Evolutionary conservation across 202 grass and related monocot species (phyloP), one percentile per base, ranked within the genome.

Genomic region (Eragrostis tef): DNA sequence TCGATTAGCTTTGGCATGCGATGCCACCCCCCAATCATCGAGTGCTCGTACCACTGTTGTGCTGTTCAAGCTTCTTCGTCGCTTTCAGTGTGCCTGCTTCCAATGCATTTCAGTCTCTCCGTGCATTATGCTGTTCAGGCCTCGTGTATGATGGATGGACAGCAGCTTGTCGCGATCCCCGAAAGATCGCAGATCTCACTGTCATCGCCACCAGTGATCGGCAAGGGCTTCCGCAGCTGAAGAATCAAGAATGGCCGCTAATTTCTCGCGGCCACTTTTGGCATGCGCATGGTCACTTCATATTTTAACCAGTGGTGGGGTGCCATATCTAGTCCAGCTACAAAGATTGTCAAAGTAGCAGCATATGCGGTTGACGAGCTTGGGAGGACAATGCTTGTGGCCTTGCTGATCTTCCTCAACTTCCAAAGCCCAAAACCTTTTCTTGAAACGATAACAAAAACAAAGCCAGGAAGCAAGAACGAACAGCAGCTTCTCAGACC

Each of bases 181-280:
- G 21, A 59, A 76, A 58, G 22, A 75, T 83, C 39, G 48, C 36
- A 34, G 56, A 56, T 54, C 20, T 83, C 47, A 59, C 59, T 29
- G 71, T 67, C 61, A 4, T 67, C 61, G 2, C 20, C 12, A 71
- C 79, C 52, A 49, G 57, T 64, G 44, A 48, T 10, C 21, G 6
- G 20, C 19, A 21, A 3, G 9, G 20, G 7, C 6, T 58, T 4
- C 54, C 54, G 43, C 19, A 27, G 51, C n/a, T 24, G 36, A 39
- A 61, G 22, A 26, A 20, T 22, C 54, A 10, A 58, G 19, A 42
- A 29, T 11, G 75, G 8, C 20, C 4, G 60, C 4, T 11, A 63
- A 44, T 75, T 53, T 24, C 46, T 36, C 17, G 1, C 34, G 34
- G 34, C 61, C 39, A 14, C 59, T 66, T 56, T 31, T 44, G 22